Evolutionary conservation across 345 rosid species (phyloP), one percentile per base, ranked within the genome.

Genomic region (Salix arbutifolia): DNA sequence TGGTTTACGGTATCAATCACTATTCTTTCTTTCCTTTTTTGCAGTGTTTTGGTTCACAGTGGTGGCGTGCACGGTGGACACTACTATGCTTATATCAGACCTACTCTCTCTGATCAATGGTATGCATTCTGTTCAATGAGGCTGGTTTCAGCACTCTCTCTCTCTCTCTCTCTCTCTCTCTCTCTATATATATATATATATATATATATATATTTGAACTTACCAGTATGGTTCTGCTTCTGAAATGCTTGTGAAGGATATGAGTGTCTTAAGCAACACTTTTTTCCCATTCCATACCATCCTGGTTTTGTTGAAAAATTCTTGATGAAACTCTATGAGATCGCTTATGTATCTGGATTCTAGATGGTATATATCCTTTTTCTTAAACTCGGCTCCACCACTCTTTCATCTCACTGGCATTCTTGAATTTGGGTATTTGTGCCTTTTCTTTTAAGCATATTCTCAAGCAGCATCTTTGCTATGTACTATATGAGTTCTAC

Each of bases 11-110:
- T n/a, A 37, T 33, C 48, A 21, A 1, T 67, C 5, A 21, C 26
- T 30, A 17, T 23, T 17, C 52, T 44, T 74, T 19, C 12, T 18
- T 42, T 75, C 38, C 42, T 61, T 60, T 61, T 78, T 82, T 82
- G 71, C 91, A 96, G 99, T 90, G 99, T 96, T 81, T 82, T 96
- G 70, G 99, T 96, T 81, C 99, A 96, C 79, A 95, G 98, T 65
- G 99, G 97, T 35, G 99, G 98, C 42, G 98, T 93, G 83, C 97
- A 93, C 81, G 97, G 96, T 77, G 99, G 99, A 65, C 99, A 95
- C 82, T 93, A 95, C 87, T 93, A 93, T 80, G 99, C 99, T 19
- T 95, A 86, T 86, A 95, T 91, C 78, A 87, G 99, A 84, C 98
- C 99, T 50, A 93, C 98, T n/a, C 93, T 95, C 75, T 86, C 92